phyloP scores from a whole-genome alignment of 1,284 basidiomycete species.

The Ustilago trichophora region DNA sequence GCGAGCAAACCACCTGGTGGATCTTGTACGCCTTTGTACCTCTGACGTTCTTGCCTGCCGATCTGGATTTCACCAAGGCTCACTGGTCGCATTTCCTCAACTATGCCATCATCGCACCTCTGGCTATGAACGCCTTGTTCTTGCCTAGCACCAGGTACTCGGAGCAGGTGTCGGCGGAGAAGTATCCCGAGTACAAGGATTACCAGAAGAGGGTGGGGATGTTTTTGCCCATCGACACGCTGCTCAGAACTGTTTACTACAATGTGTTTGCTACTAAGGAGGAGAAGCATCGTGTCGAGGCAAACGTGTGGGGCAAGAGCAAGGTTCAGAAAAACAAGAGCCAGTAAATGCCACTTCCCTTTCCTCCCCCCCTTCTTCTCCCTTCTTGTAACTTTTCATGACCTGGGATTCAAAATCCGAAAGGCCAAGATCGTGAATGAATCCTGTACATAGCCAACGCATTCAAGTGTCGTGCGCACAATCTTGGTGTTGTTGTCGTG shows the following conservation, averaged over 20 bases:
- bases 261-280: constrained; percentile 38
- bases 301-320: constrained; percentile 54
- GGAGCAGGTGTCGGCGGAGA: constrained; percentile 78
- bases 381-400: no score
- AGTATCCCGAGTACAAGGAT: constrained; percentile 80
- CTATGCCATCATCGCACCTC: constrained; percentile 52
- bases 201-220: constrained; percentile 84
- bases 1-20: constrained; percentile 86
- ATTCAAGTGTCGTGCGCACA: no score
- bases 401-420: no score
- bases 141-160: constrained; percentile 75
- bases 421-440: no score
- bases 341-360: constrained; percentile 23
- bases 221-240: constrained; percentile 75
- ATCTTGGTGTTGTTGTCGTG: no score
- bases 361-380: no score
- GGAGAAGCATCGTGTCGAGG: constrained; percentile 42
- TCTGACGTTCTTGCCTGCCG: constrained; percentile 71
- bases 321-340: constrained; percentile 29
- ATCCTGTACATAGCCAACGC: no score
- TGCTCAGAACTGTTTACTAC: constrained; percentile 65
- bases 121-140: constrained; percentile 59
- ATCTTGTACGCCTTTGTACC: constrained; percentile 69
- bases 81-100: constrained; percentile 61
- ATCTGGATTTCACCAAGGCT: constrained; percentile 49